phyloP scores from a whole-genome alignment of 1,139 yeast species.

The Zygosaccharomyces sapae region DNA sequence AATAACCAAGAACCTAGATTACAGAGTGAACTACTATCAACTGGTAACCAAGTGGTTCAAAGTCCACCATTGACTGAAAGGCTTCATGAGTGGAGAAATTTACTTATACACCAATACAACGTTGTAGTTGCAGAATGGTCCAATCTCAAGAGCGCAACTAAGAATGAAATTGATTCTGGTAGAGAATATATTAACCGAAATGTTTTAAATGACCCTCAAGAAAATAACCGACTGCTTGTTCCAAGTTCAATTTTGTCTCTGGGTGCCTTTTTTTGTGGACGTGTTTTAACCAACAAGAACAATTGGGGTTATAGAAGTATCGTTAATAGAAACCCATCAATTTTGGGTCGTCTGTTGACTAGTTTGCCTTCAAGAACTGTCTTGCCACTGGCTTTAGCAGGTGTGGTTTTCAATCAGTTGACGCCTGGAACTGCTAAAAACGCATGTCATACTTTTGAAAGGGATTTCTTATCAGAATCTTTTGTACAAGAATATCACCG shows the following conservation, averaged over 20 bases:
- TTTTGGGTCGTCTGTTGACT: constrained; percentile 19
- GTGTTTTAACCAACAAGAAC: constrained; percentile 23
- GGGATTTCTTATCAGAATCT: constrained; percentile 21
- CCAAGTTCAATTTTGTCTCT: constrained; percentile 26
- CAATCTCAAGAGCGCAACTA: constrained; percentile 20
- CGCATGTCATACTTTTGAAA: constrained; percentile 15
- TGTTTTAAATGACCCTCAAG: constrained; percentile 23
- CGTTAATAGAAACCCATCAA: constrained; percentile 13
- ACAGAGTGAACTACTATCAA: constrained; percentile 14
- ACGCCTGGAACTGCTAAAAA: constrained; percentile 27
- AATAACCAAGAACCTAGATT: neutral
- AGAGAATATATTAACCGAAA: constrained; percentile 20
- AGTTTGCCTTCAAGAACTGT: constrained; percentile 28
- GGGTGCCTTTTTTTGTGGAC: constrained; percentile 29
- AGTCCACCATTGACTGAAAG: constrained; percentile 20
- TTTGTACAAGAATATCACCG: constrained; percentile 17
- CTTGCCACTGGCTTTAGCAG: constrained; percentile 27
- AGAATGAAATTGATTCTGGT: constrained; percentile 15
- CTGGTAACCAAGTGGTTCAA: constrained; percentile 28
- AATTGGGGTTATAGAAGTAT: constrained; percentile 23
- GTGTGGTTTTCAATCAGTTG: constrained; percentile 19
- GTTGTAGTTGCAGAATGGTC: constrained; percentile 16
- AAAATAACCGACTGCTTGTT: constrained; percentile 21
- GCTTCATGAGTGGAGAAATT: constrained; percentile 17
- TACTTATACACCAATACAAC: constrained; percentile 14